Evolutionary conservation across 441 rosid genomes (phyloP).

Genomic region (Arabidopsis hybrid): DNA sequence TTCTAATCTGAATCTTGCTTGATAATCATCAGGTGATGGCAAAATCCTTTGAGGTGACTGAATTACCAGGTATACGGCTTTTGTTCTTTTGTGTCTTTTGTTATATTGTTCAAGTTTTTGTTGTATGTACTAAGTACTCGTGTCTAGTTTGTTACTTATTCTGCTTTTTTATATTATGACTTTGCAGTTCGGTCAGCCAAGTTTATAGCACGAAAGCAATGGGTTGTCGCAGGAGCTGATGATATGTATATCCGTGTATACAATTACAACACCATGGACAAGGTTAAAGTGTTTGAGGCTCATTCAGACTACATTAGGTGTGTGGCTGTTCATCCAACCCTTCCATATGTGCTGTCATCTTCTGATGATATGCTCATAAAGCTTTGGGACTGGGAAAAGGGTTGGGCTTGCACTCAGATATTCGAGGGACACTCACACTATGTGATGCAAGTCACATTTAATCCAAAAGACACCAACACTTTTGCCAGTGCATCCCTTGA

Average conservation of each 20-base stretch:
- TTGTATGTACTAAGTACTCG: background rate
- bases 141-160: constrained; percentile 21
- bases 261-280: constrained; percentile 80
- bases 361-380: constrained; percentile 93
- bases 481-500: constrained; percentile 98
- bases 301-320: constrained; percentile 88
- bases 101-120: background rate
- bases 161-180: constrained; percentile 37
- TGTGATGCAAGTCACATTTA: constrained; percentile 88
- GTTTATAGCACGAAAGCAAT: constrained; percentile 72
- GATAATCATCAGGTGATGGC: constrained; percentile 57
- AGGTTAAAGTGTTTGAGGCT: constrained; percentile 87
- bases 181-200: constrained; percentile 78
- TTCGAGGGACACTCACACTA: constrained; percentile 95
- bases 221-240: constrained; percentile 87
- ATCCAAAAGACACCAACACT: constrained; percentile 72
- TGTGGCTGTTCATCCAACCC: constrained; percentile 80
- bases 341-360: constrained; percentile 81
- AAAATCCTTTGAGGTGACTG: constrained; percentile 73
- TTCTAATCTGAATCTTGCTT: constrained; percentile 41
- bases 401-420: constrained; percentile 82
- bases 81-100: background rate
- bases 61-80: constrained; percentile 60
- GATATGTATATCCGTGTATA: constrained; percentile 77
- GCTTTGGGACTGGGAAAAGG: constrained; percentile 98